Percentiles rank a stretch among this genome's conserved stretches.
Conservation (phyloP, 257 asterid species). For the Dorcoceras hygrometricum region DNA sequence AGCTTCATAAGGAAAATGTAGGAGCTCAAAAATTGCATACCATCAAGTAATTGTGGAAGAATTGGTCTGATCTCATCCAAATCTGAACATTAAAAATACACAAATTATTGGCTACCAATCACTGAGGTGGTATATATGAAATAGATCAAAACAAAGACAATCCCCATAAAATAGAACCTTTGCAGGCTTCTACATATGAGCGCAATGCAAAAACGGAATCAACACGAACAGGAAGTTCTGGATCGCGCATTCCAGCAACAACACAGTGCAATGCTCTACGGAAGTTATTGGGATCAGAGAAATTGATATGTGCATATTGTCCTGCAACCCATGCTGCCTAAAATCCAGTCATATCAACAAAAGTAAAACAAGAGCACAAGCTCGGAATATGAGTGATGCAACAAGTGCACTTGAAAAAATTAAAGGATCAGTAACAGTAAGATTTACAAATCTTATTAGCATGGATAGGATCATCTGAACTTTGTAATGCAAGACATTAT, state of each 20-base stretch:
- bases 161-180: slow-evolving; percentile 42
- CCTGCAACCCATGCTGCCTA: slow-evolving; percentile 99
- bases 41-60: slow-evolving; percentile 92
- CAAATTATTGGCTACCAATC: slow-evolving; percentile 14
- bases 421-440: background rate
- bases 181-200: slow-evolving; percentile 94
- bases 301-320: slow-evolving; percentile 86
- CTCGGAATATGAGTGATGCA: slow-evolving; percentile 11
- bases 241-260: slow-evolving; percentile 99
- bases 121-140: slow-evolving; percentile 4
- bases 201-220: slow-evolving; percentile 98
- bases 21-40: slow-evolving; percentile 36
- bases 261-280: slow-evolving; percentile 81
- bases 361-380: slow-evolving; percentile 16
- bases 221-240: slow-evolving; percentile 96
- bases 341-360: slow-evolving; percentile 22
- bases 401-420: slow-evolving; percentile 14
- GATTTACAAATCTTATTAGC: background rate
- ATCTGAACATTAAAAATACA: slow-evolving; percentile 40
- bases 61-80: slow-evolving; percentile 86
- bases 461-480: background rate
- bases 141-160: slow-evolving; percentile 5
- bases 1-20: background rate
- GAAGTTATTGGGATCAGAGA: slow-evolving; percentile 81
- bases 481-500: background rate